These are phyloP conservation scores for Musa troglodytarum DNA, from an alignment of 176 grass and related monocot species.

Conservation along the genomic window DNA sequence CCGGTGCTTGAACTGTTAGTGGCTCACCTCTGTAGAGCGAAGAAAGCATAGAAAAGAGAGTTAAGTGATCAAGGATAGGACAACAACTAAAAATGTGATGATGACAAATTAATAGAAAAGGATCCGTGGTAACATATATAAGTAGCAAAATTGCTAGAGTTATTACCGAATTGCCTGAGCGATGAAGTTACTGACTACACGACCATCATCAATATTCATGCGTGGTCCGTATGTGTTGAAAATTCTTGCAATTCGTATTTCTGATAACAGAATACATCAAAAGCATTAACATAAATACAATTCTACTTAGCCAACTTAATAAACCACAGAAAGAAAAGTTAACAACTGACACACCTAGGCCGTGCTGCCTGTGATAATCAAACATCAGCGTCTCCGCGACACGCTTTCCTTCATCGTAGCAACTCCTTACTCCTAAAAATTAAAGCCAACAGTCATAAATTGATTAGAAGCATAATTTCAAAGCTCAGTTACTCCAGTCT, in stretches of 20 bases:
- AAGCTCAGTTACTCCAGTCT: not conserved
- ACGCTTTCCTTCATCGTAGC: conserved; percentile 99
- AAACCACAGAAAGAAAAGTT: not conserved
- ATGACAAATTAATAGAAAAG: conserved; percentile 9
- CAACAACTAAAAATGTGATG: conserved; percentile 25
- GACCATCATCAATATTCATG: conserved; percentile 99
- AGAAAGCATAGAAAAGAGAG: not conserved
- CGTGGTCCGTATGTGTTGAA: conserved; percentile 99
- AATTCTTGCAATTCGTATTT: conserved; percentile 98
- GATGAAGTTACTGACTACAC: conserved; percentile 99
- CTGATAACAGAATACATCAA: conserved; percentile 31
- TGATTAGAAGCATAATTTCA: not conserved
- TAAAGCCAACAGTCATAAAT: conserved; percentile 1
- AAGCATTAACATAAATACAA: not conserved
- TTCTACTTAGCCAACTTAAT: too few species aligned
- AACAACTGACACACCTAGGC: conserved; percentile 62
- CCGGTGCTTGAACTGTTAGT: conserved; percentile 91
- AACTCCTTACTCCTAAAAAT: conserved; percentile 86
- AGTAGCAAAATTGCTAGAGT: conserved; percentile 14
- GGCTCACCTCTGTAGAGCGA: conserved; percentile 52
- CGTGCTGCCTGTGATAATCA: conserved; percentile 99
- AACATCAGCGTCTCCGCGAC: conserved; percentile 99
- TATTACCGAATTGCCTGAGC: conserved; percentile 96
- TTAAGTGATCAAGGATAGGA: not conserved
- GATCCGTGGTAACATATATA: not conserved